Evolutionary conservation across 2,329 filamentous ascomycete genomes (phyloP).

Genomic region (Aspergillus luchuensis): DNA sequence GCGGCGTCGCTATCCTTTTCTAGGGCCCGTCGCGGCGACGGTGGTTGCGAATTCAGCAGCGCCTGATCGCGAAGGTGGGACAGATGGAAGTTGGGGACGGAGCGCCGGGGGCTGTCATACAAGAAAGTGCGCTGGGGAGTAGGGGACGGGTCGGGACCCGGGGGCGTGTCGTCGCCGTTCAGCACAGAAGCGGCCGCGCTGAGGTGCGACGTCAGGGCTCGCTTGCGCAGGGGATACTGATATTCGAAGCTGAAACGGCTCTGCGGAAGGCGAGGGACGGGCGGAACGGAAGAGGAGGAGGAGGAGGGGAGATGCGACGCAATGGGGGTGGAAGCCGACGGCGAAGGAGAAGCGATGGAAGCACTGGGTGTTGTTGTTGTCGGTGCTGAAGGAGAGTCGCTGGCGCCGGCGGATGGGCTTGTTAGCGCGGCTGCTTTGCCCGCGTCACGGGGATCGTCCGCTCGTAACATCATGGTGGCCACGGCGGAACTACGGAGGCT

Average conservation of each 20-base stretch:
- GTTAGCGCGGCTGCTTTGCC: constrained; percentile 30
- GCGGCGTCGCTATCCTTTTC: constrained; percentile 21
- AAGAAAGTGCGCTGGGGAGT: constrained; percentile 48
- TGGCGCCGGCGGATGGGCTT: constrained; percentile 20
- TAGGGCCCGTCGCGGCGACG: constrained; percentile 14
- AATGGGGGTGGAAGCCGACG: constrained; percentile 9
- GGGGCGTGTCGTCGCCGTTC: constrained; percentile 49
- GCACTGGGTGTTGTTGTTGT: constrained; percentile 32
- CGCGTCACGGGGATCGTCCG: constrained; percentile 33
- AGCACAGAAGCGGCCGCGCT: constrained; percentile 12
- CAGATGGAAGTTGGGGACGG: constrained; percentile 29
- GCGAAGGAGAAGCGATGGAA: constrained; percentile 10
- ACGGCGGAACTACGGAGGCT: constrained; percentile 8
- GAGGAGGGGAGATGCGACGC: constrained; percentile 7
- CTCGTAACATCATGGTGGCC: constrained; percentile 16
- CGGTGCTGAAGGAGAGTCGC: constrained; percentile 27
- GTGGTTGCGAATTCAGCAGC: constrained; percentile 20
- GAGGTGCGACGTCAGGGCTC: constrained; percentile 26
- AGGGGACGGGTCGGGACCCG: constrained; percentile 54
- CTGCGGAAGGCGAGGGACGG: constrained; percentile 23
- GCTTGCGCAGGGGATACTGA: constrained; percentile 24
- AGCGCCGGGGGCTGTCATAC: constrained; percentile 38
- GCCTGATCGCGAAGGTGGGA: constrained; percentile 23
- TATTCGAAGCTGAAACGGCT: constrained; percentile 29
- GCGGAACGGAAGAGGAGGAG: constrained; percentile 12